Evolutionary conservation across 129 eudicot species (phyloP), one percentile per base, ranked within the genome.

Genomic region (Ambrosia artemisiifolia): DNA sequence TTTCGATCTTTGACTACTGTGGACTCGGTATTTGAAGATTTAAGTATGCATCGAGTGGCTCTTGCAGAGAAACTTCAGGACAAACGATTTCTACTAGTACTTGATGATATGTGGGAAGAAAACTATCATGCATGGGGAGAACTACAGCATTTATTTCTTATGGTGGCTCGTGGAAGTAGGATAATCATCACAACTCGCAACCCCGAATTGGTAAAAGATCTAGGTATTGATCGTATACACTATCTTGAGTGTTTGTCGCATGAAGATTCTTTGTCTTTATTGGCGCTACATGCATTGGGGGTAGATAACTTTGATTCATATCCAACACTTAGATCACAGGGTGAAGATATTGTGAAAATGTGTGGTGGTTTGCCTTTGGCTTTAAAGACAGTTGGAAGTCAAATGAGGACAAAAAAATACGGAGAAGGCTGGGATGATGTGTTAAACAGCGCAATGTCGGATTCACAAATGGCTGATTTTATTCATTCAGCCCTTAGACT

Each of bases 361-460:
- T 62, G 67, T 62, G 67, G 43, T 62, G 46, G 67, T 33, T 62
- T 62, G 14, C 67, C 67, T 34, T 62, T 62, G 20, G 67, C 67
- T 34, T 33, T 62, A 34, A 62, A 17, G 34, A 19, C 46, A n/a
- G 7, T 62, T 11, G 67, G 67, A 62, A 13, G 46, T 6, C 17
- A 32, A 62, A 14, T 62, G 44, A 62, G 67, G 20, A 14, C 20
- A 1, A 62, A 62, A 62, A 14, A 2, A 62, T 16, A 33, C 14
- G 44, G 32, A 33, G 44, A 62, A 62, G 44, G 32, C 0, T 62
- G 67, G 67, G 43, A 34, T 17, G 42, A 34, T 1, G 67, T 62
- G 44, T 33, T 62, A 17, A 14, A 62, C 32, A 62, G 46, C 13
- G 44, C 12, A 46, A 62, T 62, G 32, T 62, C 46, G 67, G 18